Conservation (phyloP, 257 asterid species). For the Gentiana straminea region DNA sequence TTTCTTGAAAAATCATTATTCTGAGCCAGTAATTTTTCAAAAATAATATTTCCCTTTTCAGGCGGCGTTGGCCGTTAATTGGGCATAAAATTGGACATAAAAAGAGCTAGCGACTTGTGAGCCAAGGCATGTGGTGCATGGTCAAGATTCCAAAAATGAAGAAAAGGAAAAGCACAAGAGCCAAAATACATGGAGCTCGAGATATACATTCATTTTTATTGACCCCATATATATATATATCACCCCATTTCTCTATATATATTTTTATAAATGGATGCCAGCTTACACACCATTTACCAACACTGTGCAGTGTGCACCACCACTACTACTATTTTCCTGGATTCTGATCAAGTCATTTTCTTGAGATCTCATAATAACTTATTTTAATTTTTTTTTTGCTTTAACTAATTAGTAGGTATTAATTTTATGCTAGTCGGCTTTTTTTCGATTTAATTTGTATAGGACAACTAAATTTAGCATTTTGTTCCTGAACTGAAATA, state of each 20-base stretch:
- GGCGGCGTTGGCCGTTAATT: neutral
- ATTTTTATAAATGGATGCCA: neutral
- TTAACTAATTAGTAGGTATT: too few relatives aligned
- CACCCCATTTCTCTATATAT: neutral
- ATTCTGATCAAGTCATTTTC: neutral
- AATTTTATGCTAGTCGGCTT: too few relatives aligned
- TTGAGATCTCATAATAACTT: neutral
- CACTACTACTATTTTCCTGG: too few relatives aligned
- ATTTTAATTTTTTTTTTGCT: too few relatives aligned
- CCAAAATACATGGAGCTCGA: constrained; percentile 20
- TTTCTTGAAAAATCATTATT: constrained; percentile 5
- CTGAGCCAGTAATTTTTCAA: too few relatives aligned
- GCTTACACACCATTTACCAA: too few relatives aligned
- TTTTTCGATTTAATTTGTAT: too few relatives aligned
- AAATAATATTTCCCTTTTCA: neutral
- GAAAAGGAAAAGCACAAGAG: constrained; percentile 29
- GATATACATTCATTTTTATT: constrained; percentile 2
- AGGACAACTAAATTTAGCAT: too few relatives aligned
- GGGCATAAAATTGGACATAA: constrained; percentile 2
- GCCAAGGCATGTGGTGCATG: constrained; percentile 8
- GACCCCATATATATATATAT: neutral
- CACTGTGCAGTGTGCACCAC: too few relatives aligned
- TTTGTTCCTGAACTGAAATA: too few relatives aligned
- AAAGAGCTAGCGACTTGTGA: constrained; percentile 15
- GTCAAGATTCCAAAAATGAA: constrained; percentile 32